These are phyloP conservation scores for Populus euphratica DNA, from an alignment of 345 rosid species.

Conservation along the genomic window DNA sequence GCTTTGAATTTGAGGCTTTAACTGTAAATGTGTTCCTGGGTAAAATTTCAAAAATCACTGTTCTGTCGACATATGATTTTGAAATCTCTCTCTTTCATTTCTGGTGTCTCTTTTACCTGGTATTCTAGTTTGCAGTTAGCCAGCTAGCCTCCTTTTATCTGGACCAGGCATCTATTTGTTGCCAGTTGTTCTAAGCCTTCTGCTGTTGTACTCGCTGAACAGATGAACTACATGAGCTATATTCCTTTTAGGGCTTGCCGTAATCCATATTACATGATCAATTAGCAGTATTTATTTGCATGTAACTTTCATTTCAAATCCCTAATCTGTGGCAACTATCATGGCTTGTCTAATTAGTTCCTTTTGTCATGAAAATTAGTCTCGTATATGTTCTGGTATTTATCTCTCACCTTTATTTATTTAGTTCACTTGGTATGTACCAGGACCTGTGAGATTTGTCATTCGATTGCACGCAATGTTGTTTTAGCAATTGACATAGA, in stretches of 20 bases:
- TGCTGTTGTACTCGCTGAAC: neutral
- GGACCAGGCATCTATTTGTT: neutral
- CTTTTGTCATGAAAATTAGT: neutral
- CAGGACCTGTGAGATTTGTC: conserved; percentile 92
- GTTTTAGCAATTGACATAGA: conserved; percentile 46
- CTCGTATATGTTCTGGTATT: neutral
- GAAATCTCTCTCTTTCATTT: neutral
- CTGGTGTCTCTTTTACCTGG: neutral
- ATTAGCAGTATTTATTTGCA: neutral
- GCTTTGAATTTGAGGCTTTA: neutral
- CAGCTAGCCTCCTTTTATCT: neutral
- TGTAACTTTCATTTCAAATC: neutral
- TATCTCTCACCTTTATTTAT: neutral
- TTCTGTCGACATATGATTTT: neutral
- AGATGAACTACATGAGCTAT: neutral
- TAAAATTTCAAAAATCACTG: neutral
- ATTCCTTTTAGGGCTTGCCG: neutral
- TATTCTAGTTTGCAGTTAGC: neutral
- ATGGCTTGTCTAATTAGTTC: neutral
- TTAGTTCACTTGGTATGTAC: neutral
- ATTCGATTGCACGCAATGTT: conserved; percentile 67
- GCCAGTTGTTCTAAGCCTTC: neutral
- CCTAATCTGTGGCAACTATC: neutral
- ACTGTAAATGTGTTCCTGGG: neutral
- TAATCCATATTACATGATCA: neutral